Base-by-base conservation (phyloP, 1,284 basidiomycete species). In the Leccinum pachyderme region DNA sequence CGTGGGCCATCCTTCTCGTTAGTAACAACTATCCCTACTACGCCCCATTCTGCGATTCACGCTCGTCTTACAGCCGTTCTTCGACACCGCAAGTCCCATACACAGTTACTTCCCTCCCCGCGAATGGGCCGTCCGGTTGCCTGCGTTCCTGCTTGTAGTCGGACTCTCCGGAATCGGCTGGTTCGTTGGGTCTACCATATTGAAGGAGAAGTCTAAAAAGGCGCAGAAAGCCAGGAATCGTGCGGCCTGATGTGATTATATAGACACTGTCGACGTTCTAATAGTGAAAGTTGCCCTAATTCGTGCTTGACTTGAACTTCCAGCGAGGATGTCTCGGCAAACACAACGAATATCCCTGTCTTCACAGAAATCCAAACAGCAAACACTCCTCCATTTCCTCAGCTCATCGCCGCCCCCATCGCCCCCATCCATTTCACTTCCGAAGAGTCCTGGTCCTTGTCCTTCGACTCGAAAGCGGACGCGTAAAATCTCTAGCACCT, bases 81-180 rank as follows among this genome's bases (percentile, higher is more conserved):
- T 96, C 59, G 84, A 90, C 54, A 60, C 79, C 4, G 80, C 83
- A 7, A 92, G 84, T 62, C 77, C 84, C 11, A 76, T 96, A 37
- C 92, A 95, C 61, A 65, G 65, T 49, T 84, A 82, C 71, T 97
- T 98, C 70, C 95, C 92, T 0, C 69, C 89, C 7, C 80, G 95
- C 54, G 92, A 95, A 76, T 97, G 94, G 93, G 95, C 93, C 5
- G 78, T 96, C 37, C 83, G 90, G 28, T 71, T 95, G 39, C 94
- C 95, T 37, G 90, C 91, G 1, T 82, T 93, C 66, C 75, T 94
- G 35, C 81, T 98, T 5, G 78, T 94, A 7, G 66, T 90, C 7
- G 94, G 93, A 13, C 73, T 95, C 47, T 79, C 86, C 8, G 86
- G 79, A 15, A 86, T 97, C 47, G 90, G 89, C 8, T 68, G 80